Base-by-base conservation (phyloP, 2,329 filamentous ascomycete species). In the Epichloe elymi region DNA sequence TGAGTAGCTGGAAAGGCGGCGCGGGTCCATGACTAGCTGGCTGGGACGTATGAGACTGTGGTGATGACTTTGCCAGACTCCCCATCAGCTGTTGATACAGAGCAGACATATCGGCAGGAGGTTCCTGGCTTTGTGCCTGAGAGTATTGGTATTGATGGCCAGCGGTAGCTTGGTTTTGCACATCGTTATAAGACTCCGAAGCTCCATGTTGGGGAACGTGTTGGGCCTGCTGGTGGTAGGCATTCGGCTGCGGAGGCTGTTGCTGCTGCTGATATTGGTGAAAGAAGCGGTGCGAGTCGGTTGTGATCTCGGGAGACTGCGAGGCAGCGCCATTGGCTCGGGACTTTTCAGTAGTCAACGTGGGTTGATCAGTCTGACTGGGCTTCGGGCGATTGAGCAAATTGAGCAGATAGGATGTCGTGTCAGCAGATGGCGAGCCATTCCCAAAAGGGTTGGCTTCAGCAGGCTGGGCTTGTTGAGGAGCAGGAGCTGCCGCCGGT, bases 341-440 rank as follows among this genome's bases (percentile, higher is more conserved):
- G 20, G 70, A 64, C 12, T 67, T 60, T 54, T 76, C 74, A 49
- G 65, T 61, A 49, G 65, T 61, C 54, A 71, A 48, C 49, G 68
- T 59, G 5, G 67, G 67, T 56, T 70, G 69, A 45, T 82, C 78
- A 46, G 70, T 73, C 64, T 83, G 80, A 52, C 74, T 73, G 12
- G 80, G 80, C 68, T 84, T 89, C 49, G 86, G 82, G 46, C 85
- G 83, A 61, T 89, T 93, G 56, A 98, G 77, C 53, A 97, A 74
- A 59, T 88, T 85, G 55, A 97, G 80, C 46, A 98, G 74, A 62
- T 93, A 86, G 56, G 91, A 83, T 66, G 94, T 86, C 4, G 89
- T 87, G 65, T 88, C 84, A 45, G 80, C 75, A 20, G 77, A 69
- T 49, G 80, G 77, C 42, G 77, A 71, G 36, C 71, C 70, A 26